Base-by-base conservation (phyloP, 352 stramenopile species). In the Globisporangium splendens region DNA sequence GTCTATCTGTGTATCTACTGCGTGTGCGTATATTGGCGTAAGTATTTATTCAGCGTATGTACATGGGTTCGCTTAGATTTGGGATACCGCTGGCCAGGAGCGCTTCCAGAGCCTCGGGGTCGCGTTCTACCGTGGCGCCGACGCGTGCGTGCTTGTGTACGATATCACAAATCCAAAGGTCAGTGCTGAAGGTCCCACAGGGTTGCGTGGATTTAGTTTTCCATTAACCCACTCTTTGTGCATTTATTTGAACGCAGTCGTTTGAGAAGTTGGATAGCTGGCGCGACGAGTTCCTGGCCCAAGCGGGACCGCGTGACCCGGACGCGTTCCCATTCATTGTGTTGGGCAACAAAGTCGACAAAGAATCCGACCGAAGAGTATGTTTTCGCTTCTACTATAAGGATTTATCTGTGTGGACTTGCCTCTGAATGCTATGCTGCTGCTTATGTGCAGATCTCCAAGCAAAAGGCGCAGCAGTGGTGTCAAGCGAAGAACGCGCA, bases 51-150 rank as follows among this genome's bases (percentile, higher is more conserved):
- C 0, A 35, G 8, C 5, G 14, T 21, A 28, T 52, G 21, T n/a
- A 18, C 48, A 5, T 39, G 35, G 4, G 18, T 20, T 15, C 2
- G n/a, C 8, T 35, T 85, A 98, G 88, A 99, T 99, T 68, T 99
- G 97, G 97, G 97, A 99, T 74, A 99, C 97, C 6, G 97, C 97
- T 11, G 97, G 95, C 11, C 96, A 99, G 76, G 97, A 99, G 72
- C 87, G 97, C 51, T 99, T 99, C 86, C 96, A 99, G 82, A 98
- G 85, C 53, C 79, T 99, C 28, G 97, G 97, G 13, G 88, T 98
- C 12, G 96, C 96, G 14, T 99, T 99, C 76, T 99, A 99, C 72
- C 83, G 97, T 48, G 97, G 97, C 15, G 96, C 97, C 0, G 97
- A 99, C 80, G 97, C 96, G 10, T 99, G 96, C 56, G 91, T 99